phyloP scores from a whole-genome alignment of 176 grass and related monocot species.

The Sorghum bicolor region Sorghum_bicolor_NCBIv3 NC_012872.2:10128501-10129000 shows the following conservation, averaged over 20 bases:
- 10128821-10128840: background rate
- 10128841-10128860: background rate
- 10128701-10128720: background rate
- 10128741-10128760: no score
- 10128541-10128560: background rate
- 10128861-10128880: background rate
- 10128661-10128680: background rate
- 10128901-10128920: background rate
- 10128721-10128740: background rate
- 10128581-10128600: background rate
- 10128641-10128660: background rate
- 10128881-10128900: background rate
- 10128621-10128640: background rate
- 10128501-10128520: background rate
- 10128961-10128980: slow-evolving; percentile 92
- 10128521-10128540: background rate
- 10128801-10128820: background rate
- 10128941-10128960: slow-evolving; percentile 49
- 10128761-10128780: no score
- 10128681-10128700: background rate
- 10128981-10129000: slow-evolving; percentile 78
- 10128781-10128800: background rate
- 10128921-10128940: background rate
- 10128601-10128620: background rate
- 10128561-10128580: background rate